These are phyloP conservation scores for Aspergillus heteromorphus DNA, from an alignment of 495 filamentous ascomycete genomes.

Conservation along the genomic window DNA sequence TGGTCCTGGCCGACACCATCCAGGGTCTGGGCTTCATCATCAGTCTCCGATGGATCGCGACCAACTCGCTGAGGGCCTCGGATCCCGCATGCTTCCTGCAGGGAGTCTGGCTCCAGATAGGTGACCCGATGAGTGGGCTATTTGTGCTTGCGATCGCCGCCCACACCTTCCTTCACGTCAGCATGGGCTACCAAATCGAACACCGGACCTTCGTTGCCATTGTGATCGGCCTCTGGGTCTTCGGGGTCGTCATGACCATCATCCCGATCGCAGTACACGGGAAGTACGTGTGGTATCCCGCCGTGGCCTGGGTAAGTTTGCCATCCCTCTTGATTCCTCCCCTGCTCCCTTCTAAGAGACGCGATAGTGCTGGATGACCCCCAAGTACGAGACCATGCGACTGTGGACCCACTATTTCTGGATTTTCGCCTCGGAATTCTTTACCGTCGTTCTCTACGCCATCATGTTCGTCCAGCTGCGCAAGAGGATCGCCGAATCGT, in stretches of 20 bases:
- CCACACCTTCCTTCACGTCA: conserved; percentile 57
- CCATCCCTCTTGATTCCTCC: not conserved
- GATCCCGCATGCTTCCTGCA: conserved; percentile 56
- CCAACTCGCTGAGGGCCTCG: conserved; percentile 45
- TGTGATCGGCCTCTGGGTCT: conserved; percentile 48
- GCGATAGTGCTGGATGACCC: conserved; percentile 59
- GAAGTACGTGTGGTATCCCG: conserved; percentile 50
- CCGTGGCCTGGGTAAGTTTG: conserved; percentile 52
- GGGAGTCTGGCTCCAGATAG: conserved; percentile 59
- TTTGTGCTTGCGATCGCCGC: conserved; percentile 59
- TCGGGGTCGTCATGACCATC: conserved; percentile 49
- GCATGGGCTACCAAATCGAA: conserved; percentile 45
- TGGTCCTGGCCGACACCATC: conserved; percentile 64
- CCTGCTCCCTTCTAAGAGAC: not conserved
- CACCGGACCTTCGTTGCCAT: conserved; percentile 41
- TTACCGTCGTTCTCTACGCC: conserved; percentile 55
- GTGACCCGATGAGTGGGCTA: conserved; percentile 57
- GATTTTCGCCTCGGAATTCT: conserved; percentile 59
- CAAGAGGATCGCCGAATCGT: conserved; percentile 29
- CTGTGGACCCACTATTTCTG: conserved; percentile 67
- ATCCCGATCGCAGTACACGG: conserved; percentile 46
- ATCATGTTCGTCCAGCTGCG: conserved; percentile 54
- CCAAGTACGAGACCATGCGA: conserved; percentile 49
- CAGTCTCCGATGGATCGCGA: conserved; percentile 49
- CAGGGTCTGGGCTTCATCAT: conserved; percentile 58